Evolutionary conservation across 495 filamentous ascomycete genomes (phyloP).

Genomic region (Monascus purpureus): DNA sequence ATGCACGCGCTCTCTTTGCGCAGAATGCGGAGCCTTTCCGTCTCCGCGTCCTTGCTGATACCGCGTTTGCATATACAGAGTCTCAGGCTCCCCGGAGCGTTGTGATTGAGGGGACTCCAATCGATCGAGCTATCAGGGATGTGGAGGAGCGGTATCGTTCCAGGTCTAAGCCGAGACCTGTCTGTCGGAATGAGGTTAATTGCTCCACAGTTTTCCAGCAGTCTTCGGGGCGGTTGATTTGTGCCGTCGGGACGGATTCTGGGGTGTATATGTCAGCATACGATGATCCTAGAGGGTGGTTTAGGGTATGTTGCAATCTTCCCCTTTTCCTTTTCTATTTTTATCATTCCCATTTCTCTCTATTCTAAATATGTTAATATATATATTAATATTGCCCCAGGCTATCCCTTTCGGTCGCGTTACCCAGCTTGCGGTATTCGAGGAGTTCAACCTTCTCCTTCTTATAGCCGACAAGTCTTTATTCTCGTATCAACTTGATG

Average conservation of each 20-base stretch:
- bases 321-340: too few species aligned
- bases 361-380: slow-evolving; percentile 8
- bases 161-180: slow-evolving; percentile 51
- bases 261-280: slow-evolving; percentile 82
- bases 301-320: slow-evolving; percentile 56
- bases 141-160: slow-evolving; percentile 62
- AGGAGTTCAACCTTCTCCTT: slow-evolving; percentile 87
- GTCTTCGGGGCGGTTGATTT: slow-evolving; percentile 64
- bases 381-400: slow-evolving; percentile 29
- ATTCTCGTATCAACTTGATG: slow-evolving; percentile 88
- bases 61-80: slow-evolving; percentile 73
- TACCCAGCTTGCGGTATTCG: slow-evolving; percentile 85
- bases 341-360: neutral
- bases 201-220: slow-evolving; percentile 82
- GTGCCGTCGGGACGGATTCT: slow-evolving; percentile 89
- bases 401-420: slow-evolving; percentile 62
- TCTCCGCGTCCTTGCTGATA: slow-evolving; percentile 80
- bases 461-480: slow-evolving; percentile 82
- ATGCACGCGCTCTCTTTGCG: slow-evolving; percentile 72
- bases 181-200: slow-evolving; percentile 76
- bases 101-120: slow-evolving; percentile 71
- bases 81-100: slow-evolving; percentile 36
- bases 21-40: slow-evolving; percentile 97
- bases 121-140: slow-evolving; percentile 81
- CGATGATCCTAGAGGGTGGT: slow-evolving; percentile 80